Conservation (phyloP, 768 basidiomycete species). For the Termitomyces sp. region DNA sequence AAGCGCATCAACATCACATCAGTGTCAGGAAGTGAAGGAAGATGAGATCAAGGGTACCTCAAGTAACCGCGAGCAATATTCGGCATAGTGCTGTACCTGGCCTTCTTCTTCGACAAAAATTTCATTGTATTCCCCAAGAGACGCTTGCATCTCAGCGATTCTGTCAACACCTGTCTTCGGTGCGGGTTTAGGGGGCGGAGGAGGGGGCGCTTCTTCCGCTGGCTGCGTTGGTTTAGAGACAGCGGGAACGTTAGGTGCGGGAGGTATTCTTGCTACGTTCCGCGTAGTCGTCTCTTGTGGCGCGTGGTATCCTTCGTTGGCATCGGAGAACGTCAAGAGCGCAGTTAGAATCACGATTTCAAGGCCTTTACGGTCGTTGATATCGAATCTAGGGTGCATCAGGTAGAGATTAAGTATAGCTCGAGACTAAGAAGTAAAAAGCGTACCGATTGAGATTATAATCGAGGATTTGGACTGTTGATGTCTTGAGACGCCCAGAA, state of each 20-base stretch:
- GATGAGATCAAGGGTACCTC: conserved; percentile 37
- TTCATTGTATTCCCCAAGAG: conserved; percentile 72
- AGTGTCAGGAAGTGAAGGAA: neutral
- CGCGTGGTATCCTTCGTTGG: conserved; percentile 52
- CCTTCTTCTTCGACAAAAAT: conserved; percentile 69
- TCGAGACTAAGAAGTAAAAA: neutral
- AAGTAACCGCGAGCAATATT: conserved; percentile 61
- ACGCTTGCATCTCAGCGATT: conserved; percentile 67
- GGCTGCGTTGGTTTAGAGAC: neutral
- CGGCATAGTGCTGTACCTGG: conserved; percentile 59
- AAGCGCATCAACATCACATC: neutral
- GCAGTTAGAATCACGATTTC: conserved; percentile 79
- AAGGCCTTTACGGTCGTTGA: conserved; percentile 80
- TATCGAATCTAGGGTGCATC: conserved; percentile 59
- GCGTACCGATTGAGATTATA: conserved; percentile 77
- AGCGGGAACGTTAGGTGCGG: neutral
- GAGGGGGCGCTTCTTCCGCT: conserved; percentile 30
- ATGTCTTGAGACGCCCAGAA: conserved; percentile 58
- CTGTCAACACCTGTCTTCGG: conserved; percentile 66
- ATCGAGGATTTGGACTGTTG: conserved; percentile 73
- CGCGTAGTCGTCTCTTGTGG: conserved; percentile 14
- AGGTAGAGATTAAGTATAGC: neutral
- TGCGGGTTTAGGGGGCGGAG: conserved; percentile 55
- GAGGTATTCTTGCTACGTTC: neutral
- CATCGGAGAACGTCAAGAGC: conserved; percentile 74